Conservation (phyloP, 768 basidiomycete genomes). For the Phaffia tasmanica region DNA sequence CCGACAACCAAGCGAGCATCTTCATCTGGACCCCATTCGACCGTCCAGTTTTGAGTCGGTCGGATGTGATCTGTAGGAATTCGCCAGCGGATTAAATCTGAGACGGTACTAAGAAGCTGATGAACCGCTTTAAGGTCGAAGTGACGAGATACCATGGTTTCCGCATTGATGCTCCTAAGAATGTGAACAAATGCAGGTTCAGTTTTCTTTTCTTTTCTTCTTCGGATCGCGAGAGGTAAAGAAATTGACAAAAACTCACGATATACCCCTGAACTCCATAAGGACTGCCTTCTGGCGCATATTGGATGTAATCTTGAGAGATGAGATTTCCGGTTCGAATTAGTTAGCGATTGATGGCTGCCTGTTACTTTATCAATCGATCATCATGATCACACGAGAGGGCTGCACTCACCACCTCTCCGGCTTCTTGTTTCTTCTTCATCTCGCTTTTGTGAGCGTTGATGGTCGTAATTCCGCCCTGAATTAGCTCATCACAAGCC, state of each 20-base stretch:
- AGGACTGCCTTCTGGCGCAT: constrained; percentile 96
- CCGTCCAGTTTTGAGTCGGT: constrained; percentile 90
- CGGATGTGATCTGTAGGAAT: constrained; percentile 89
- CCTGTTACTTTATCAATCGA: not conserved
- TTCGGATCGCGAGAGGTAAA: no score
- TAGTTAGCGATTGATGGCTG: no score
- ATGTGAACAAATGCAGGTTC: no score
- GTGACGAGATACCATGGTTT: constrained; percentile 81
- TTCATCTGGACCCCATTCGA: constrained; percentile 82
- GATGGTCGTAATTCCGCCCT: constrained; percentile 69
- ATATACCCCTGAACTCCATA: constrained; percentile 75
- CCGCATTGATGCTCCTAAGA: constrained; percentile 73
- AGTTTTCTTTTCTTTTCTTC: no score
- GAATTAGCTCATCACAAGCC: constrained; percentile 83
- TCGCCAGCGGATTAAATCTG: constrained; percentile 50
- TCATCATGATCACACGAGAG: not conserved
- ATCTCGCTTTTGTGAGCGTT: constrained; percentile 74
- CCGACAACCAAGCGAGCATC: constrained; percentile 93
- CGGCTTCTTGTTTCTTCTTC: constrained; percentile 59
- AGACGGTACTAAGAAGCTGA: constrained; percentile 39
- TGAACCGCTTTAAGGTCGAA: constrained; percentile 80
- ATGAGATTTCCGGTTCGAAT: not conserved
- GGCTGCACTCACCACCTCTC: constrained; percentile 49
- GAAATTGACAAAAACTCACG: constrained; percentile 35
- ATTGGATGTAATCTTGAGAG: constrained; percentile 59